Evolutionary conservation across 1,284 basidiomycete genomes (phyloP), one percentile per base, ranked within the genome.

Genomic region (Microbotryum lychnidis-dioicae): DNA sequence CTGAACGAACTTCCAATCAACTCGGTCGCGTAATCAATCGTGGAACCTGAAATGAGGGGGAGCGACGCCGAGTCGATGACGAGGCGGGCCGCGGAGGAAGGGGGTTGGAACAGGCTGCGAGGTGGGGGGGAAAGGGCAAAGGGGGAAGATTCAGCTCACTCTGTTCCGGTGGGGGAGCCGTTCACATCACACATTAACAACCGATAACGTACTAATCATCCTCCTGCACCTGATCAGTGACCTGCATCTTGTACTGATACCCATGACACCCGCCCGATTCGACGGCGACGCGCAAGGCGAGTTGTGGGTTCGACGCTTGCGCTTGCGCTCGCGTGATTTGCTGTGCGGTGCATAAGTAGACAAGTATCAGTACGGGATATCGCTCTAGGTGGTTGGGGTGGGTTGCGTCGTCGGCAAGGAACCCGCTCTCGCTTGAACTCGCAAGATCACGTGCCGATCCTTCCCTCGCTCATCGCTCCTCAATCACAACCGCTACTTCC

Each of bases 201-300:
- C 23, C 2, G 23, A 23, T 23, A 23, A 42, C 86, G 72, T 73
- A 91, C 90, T 91, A 92, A 76, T 93, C 91, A 64, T 89, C 87
- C 6, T 78, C 76, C 56, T 79, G 76, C 8, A 80, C 80, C 27
- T 76, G 73, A 2, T 52, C 46, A 27, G 86, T 84, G 1, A 93
- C 79, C 62, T 85, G 83, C 80, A 94, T 82, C 73, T 89, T 91
- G 77, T 93, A 93, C 72, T 93, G 89, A 72, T 93, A 93, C 37
- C 91, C 91, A 70, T 94, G 90, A 71, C 91, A 93, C 45, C 91
- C 91, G 20, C 91, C 91, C 4, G 87, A 89, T 73, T 92, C 89
- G 27, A 94, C 87, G 1, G 83, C 78, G 70, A 94, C 80, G 63
- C 89, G 79, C 18, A 93, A 77, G 2, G 84, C 86, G 23, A 87